Base-by-base conservation (phyloP, 2,329 filamentous ascomycete species). In the Penicillium hesseltinei region DNA sequence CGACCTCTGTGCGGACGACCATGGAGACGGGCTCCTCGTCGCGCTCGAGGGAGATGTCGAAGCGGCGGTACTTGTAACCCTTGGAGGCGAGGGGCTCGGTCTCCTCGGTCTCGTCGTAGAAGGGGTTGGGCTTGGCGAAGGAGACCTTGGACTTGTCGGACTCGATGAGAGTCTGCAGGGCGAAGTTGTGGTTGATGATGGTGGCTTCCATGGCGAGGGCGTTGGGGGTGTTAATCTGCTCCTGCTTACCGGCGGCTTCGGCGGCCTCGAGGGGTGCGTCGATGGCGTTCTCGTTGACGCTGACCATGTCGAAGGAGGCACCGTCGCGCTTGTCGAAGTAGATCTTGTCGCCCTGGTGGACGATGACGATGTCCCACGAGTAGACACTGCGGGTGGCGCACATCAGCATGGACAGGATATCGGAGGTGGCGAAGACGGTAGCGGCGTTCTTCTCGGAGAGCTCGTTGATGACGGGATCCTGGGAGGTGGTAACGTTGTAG, bases 131-230 rank as follows among this genome's bases (percentile, higher is more conserved):
- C 80, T 96, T 83, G 58, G 86, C 72, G 87, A 97, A 94, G 67
- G 90, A 85, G 64, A 92, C 82, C 82, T 94, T 95, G 74, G 86
- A 81, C 62, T 80, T 83, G 63, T 91, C 85, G 66, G 83, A 89
- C 81, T 99, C 94, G 68, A 86, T 78, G 65, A 99, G 92, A 51
- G 95, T 91, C 82, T 99, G 94, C 77, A 96, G 91, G 67, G 91
- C 90, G 77, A 99, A 99, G 82, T 97, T 96, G 84, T 97, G 94
- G 86, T 99, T 99, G 85, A 99, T 99, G 82, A 97, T 95, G 51
- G 94, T 99, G 54, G 94, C 94, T 80, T 99, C 94, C 77, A 97
- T 89, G 71, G 95, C 93, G 57, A 99, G 87, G 53, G 92, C 91
- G 54, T 82, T 80, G n/a, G 94, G 94, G 72, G 92, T 92, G 85